These are phyloP conservation scores for Tetrapisispora fleetii DNA, from an alignment of 805 yeast species.

Conservation along the genomic window DNA sequence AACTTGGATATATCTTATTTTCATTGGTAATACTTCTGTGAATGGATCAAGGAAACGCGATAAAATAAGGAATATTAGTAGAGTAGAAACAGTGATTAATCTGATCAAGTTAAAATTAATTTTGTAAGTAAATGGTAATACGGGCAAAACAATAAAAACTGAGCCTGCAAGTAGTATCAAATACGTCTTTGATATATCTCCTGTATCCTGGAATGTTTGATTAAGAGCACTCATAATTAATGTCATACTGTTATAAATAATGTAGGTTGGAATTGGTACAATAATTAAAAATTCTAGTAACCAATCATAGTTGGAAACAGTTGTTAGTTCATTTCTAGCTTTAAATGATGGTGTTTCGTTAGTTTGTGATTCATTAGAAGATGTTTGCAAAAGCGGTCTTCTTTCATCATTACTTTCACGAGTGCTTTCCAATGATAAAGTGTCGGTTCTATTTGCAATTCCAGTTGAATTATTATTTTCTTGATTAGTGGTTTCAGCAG, in stretches of 20 bases:
- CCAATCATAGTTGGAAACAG: conserved; percentile 62
- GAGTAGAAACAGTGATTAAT: conserved; percentile 31
- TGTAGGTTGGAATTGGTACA: conserved; percentile 53
- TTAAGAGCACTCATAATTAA: conserved; percentile 52
- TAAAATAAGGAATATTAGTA: conserved; percentile 32
- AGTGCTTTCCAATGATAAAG: neutral
- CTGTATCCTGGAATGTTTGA: conserved; percentile 65
- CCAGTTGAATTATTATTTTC: neutral
- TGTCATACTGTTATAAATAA: conserved; percentile 43
- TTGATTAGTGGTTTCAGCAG: neutral
- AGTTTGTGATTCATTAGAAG: neutral
- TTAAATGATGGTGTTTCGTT: neutral
- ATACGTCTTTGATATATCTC: conserved; percentile 32
- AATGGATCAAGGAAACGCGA: conserved; percentile 44
- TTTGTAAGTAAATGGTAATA: conserved; percentile 62
- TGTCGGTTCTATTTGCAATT: neutral
- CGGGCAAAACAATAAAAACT: conserved; percentile 36
- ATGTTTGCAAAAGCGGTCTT: conserved; percentile 24
- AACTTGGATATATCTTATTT: conserved; percentile 61
- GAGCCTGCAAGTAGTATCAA: conserved; percentile 29
- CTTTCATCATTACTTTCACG: conserved; percentile 18
- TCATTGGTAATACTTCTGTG: conserved; percentile 52
- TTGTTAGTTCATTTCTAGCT: neutral
- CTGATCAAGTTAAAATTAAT: conserved; percentile 38
- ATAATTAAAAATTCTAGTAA: conserved; percentile 56